Conservation (phyloP, 208 protist genomes). For the Acanthamoeba pearcei region DNA sequence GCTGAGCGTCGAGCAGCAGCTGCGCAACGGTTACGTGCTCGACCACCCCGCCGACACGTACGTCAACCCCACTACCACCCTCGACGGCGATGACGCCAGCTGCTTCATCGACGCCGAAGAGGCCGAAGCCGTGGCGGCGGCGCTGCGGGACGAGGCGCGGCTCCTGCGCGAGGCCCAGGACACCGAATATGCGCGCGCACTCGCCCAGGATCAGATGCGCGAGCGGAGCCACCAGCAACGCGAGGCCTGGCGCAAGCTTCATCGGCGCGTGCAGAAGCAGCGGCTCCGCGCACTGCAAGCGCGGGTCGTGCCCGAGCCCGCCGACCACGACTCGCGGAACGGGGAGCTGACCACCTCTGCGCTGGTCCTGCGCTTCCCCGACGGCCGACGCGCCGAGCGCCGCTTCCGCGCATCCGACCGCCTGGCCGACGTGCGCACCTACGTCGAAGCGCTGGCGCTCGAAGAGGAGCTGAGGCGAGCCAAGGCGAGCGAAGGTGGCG, state of each 20-base stretch:
- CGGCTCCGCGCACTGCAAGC: not conserved
- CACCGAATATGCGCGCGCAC: not conserved
- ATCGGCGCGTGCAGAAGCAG: not conserved
- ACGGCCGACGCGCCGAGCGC: not conserved
- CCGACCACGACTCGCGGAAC: not conserved
- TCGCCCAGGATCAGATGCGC: not conserved
- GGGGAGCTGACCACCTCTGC: not conserved
- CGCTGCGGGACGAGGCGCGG: not conserved
- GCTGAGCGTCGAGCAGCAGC: not conserved
- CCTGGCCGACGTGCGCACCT: not conserved
- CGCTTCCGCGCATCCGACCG: not conserved
- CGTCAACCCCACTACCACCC: not conserved
- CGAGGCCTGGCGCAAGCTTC: not conserved
- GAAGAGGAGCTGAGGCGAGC: constrained; percentile 8
- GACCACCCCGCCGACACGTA: not conserved
- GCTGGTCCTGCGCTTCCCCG: constrained; percentile 21
- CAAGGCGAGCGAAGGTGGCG: not conserved
- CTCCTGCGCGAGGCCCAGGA: constrained; percentile 32
- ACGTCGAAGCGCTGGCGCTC: not conserved
- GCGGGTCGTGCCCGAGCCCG: not conserved
- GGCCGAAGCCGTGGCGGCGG: not conserved
- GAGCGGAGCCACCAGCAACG: not conserved
- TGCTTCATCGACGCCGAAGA: not conserved
- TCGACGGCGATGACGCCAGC: not conserved
- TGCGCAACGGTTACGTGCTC: not conserved